Conservation (phyloP, 768 basidiomycete genomes). For the Tricholoma saponaceum region DNA sequence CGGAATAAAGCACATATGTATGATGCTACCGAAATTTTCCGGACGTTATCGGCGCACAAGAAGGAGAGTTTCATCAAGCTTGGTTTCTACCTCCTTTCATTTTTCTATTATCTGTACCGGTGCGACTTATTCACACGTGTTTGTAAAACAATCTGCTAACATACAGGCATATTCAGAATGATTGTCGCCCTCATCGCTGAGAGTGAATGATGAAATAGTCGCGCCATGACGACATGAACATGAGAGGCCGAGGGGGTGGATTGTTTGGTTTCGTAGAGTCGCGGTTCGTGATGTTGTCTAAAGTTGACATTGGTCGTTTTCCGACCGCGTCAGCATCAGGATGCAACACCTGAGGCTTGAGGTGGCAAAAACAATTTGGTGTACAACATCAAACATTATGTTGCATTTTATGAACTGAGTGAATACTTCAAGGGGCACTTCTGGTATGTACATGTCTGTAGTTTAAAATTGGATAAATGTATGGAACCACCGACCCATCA, state of each 20-base stretch:
- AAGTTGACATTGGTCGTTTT: neutral
- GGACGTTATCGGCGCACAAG: conserved; percentile 90
- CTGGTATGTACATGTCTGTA: neutral
- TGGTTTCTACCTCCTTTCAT: conserved; percentile 87
- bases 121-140: conserved; percentile 30
- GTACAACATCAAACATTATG: too few relatives aligned
- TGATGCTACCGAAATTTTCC: conserved; percentile 99
- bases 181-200: conserved; percentile 84
- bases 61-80: conserved; percentile 95
- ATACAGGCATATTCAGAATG: conserved; percentile 47
- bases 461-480: conserved; percentile 24
- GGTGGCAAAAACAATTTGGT: too few relatives aligned
- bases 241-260: neutral
- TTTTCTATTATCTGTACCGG: conserved; percentile 92
- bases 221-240: neutral
- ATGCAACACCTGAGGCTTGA: neutral
- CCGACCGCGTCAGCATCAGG: neutral
- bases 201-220: conserved; percentile 44
- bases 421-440: too few relatives aligned
- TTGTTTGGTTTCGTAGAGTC: conserved; percentile 1
- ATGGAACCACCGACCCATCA: conserved; percentile 79
- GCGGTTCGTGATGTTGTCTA: neutral
- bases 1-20: conserved; percentile 95
- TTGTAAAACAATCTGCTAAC: conserved; percentile 1
- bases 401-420: too few relatives aligned